These are phyloP conservation scores for Aspergillus brunneoviolaceus DNA, from an alignment of 2,329 filamentous ascomycete genomes.

Conservation along the genomic window DNA sequence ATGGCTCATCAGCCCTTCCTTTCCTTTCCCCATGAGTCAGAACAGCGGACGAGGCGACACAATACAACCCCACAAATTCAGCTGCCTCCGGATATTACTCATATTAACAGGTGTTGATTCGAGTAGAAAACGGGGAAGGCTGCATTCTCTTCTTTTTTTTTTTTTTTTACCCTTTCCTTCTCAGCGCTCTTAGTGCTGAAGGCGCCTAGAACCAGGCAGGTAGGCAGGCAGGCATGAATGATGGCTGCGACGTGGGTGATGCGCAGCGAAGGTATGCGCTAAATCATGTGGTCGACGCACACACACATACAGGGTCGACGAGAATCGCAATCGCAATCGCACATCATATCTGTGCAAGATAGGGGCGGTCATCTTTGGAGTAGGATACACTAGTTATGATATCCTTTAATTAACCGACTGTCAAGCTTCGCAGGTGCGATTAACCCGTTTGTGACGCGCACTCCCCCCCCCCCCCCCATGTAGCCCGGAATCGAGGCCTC, in stretches of 20 bases:
- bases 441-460: neutral
- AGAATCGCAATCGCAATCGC: neutral
- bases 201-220: neutral
- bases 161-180: neutral
- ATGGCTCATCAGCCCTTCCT: constrained; percentile 7
- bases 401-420: constrained; percentile 7
- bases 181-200: neutral
- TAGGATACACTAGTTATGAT: too few species aligned
- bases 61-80: neutral
- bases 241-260: neutral
- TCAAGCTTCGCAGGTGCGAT: neutral
- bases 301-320: neutral
- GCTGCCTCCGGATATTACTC: constrained; percentile 1
- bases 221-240: neutral
- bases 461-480: neutral
- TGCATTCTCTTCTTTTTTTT: neutral
- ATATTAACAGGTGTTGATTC: neutral
- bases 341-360: neutral
- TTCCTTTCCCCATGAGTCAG: neutral
- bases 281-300: neutral
- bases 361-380: neutral
- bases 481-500: neutral
- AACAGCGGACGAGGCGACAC: constrained; percentile 1
- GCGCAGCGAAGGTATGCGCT: neutral
- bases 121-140: neutral